Conservation (phyloP, 441 rosid species). For the Pelargonium fulgidum region DNA sequence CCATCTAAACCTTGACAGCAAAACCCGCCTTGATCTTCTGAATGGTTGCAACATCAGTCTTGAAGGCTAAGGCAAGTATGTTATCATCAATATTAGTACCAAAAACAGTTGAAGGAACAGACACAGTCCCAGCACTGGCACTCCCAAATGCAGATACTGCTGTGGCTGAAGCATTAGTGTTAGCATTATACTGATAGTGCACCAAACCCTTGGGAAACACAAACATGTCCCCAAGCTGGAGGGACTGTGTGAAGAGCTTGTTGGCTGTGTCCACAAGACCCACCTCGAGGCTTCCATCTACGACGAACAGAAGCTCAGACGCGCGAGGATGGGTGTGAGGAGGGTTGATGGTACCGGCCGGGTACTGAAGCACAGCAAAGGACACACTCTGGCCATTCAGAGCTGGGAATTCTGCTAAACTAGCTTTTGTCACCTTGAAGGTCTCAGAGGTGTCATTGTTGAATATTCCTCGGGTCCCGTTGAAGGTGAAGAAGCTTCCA, state of each 20-base stretch:
- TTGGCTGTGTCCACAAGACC: constrained; percentile 24
- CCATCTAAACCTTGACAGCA: background rate
- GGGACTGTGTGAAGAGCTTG: constrained; percentile 18
- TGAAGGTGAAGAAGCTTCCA: constrained; percentile 10
- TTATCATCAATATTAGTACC: constrained; percentile 18
- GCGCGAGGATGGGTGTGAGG: constrained; percentile 22
- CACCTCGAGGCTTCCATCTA: constrained; percentile 16
- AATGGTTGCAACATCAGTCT: constrained; percentile 21
- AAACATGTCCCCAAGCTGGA: constrained; percentile 18
- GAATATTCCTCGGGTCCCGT: constrained; percentile 4
- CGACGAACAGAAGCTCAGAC: constrained; percentile 15
- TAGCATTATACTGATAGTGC: constrained; percentile 25
- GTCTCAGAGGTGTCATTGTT: background rate
- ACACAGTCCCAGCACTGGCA: constrained; percentile 24
- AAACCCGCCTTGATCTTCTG: constrained; percentile 22
- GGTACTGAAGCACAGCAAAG: constrained; percentile 14
- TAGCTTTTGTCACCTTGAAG: constrained; percentile 14
- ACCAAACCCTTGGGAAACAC: constrained; percentile 25
- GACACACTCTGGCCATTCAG: constrained; percentile 22
- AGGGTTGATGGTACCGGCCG: constrained; percentile 13
- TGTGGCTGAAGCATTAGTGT: constrained; percentile 1
- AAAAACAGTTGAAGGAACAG: constrained; percentile 14
- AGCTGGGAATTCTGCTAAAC: constrained; percentile 23
- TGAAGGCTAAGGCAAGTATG: constrained; percentile 16
- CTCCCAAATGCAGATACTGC: constrained; percentile 22